Evolutionary conservation across 176 grass and related monocot species (phyloP).

Genomic region (Thalia dealbata): DNA sequence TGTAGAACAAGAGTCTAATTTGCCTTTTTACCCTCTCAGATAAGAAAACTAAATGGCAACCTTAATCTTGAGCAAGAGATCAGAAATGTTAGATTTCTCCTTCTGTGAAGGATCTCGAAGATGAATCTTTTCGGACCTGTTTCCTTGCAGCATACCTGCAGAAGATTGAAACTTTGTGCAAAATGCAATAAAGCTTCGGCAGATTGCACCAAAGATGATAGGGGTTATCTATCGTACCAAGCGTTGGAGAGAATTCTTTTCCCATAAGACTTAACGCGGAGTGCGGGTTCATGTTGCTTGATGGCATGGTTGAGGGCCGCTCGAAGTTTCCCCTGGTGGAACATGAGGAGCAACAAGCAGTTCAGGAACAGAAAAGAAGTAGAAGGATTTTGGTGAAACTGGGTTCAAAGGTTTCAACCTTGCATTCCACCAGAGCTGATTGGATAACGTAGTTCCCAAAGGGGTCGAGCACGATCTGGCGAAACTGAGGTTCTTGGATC

Average conservation of each 20-base stretch:
- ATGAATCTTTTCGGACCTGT: background rate
- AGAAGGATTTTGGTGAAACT: background rate
- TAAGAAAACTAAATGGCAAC: background rate
- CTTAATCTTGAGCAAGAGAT: background rate
- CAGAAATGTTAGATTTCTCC: background rate
- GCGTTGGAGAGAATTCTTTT: background rate
- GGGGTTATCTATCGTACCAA: background rate
- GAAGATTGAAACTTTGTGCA: background rate
- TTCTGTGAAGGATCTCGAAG: background rate
- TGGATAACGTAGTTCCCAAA: conserved; percentile 51
- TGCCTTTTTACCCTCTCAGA: background rate
- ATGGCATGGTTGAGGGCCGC: background rate
- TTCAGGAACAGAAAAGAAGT: background rate
- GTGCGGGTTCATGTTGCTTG: background rate
- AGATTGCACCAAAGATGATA: background rate
- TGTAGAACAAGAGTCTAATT: background rate
- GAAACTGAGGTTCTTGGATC: conserved; percentile 20
- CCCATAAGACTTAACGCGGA: background rate
- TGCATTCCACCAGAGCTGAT: conserved; percentile 25
- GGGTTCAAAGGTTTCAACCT: conserved; percentile 2
- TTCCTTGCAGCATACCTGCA: background rate
- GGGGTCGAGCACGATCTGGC: conserved; percentile 31
- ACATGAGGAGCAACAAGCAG: background rate
- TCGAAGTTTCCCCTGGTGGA: background rate
- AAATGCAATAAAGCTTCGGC: background rate